phyloP scores from a whole-genome alignment of 1,284 basidiomycete species.

The Fomitopsis betulina region DNA sequence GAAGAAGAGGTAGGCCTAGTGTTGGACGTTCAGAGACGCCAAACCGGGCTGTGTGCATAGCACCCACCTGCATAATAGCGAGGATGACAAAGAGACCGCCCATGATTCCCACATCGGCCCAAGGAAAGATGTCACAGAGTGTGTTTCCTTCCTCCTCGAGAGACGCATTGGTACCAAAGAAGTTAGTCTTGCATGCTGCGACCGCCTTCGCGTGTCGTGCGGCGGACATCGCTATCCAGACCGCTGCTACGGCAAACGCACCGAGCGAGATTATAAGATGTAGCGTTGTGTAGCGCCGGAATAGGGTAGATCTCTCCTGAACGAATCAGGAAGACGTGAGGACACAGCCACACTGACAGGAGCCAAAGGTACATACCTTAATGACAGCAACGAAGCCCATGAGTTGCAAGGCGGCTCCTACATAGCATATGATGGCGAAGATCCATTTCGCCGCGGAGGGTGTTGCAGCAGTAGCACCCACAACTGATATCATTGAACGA shows the following conservation, averaged over 20 bases:
- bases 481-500: constrained; percentile 46
- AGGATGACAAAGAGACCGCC: constrained; percentile 79
- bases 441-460: constrained; percentile 73
- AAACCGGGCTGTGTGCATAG: neutral
- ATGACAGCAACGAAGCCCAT: constrained; percentile 82
- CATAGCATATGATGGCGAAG: constrained; percentile 72
- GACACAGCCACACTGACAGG: neutral
- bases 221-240: constrained; percentile 78
- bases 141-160: constrained; percentile 53
- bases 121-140: constrained; percentile 83
- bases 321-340: neutral
- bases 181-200: constrained; percentile 57
- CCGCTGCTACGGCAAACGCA: constrained; percentile 73
- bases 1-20: constrained; percentile 64
- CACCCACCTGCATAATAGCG: constrained; percentile 64
- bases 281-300: constrained; percentile 70
- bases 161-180: constrained; percentile 41
- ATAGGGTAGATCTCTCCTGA: constrained; percentile 76
- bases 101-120: constrained; percentile 92
- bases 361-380: constrained; percentile 41
- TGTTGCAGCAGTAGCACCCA: constrained; percentile 65
- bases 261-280: constrained; percentile 55
- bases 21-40: neutral
- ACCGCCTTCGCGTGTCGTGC: constrained; percentile 69
- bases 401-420: constrained; percentile 67